Evolutionary conservation across 177 flowering plant species (phyloP).

Genomic region (Telopea speciosissima): DNA sequence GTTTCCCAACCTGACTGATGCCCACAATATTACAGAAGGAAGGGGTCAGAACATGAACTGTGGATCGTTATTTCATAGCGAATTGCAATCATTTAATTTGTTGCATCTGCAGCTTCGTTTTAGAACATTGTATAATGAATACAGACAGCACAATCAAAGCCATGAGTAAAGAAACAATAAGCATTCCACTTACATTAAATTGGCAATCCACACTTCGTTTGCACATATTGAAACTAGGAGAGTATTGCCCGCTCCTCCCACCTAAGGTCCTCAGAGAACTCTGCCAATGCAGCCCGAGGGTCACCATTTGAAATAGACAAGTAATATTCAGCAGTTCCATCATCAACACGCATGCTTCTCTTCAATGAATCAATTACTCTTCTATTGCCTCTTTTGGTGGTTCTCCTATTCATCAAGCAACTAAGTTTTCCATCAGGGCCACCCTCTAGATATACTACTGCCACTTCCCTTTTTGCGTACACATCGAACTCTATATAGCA

Average conservation of each 20-base stretch:
- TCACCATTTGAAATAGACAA: conserved; percentile 77
- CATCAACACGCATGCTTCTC: conserved; percentile 93
- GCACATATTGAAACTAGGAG: conserved; percentile 15
- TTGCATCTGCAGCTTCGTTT: not conserved
- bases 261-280: conserved; percentile 66
- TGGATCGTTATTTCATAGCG: not conserved
- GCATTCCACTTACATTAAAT: not conserved
- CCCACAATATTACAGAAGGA: no score
- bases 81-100: not conserved
- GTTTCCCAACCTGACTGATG: no score
- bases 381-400: conserved; percentile 47
- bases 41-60: not conserved
- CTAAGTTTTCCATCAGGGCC: conserved; percentile 33
- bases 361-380: conserved; percentile 61
- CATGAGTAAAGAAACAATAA: not conserved
- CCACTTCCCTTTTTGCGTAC: conserved; percentile 84
- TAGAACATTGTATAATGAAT: not conserved
- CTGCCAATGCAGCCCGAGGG: conserved; percentile 76
- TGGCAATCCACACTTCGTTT: not conserved
- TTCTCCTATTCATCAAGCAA: conserved; percentile 17
- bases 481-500: conserved; percentile 90
- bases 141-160: not conserved
- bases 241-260: conserved; percentile 66
- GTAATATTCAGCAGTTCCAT: conserved; percentile 80
- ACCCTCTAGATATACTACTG: conserved; percentile 75